Base-by-base conservation (phyloP, 1,284 basidiomycete genomes). In the Melanopsichium pennsylvanicum region DNA sequence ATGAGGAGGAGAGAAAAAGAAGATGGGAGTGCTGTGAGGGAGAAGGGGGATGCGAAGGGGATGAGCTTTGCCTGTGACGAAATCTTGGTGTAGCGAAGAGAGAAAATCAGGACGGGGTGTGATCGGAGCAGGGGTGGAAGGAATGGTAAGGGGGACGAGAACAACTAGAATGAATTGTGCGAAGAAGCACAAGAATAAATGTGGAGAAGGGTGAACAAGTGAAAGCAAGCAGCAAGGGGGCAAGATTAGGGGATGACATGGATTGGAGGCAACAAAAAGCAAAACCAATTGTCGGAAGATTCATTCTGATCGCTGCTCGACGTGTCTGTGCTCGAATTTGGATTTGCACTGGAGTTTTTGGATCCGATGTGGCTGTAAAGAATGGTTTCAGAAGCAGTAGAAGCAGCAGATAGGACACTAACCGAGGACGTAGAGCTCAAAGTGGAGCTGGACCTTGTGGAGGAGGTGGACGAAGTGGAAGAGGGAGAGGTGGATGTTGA, bases 341-440 rank as follows among this genome's bases (percentile, higher is more conserved):
- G 21, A n/a, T 31, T 46, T 27, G 38, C 26, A 13, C 39, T 18
- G 33, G 35, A 4, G 38, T 44, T 35, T n/a, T 34, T 8, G 29
- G 27, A 18, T 44, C 31, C 18, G 18, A 42, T 43, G 33, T 25
- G 26, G 41, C 39, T 27, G 49, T 44, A 27, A n/a, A n/a, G n/a
- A n/a, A n/a, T n/a, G n/a, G 46, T 31, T 35, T 60, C 42, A 34
- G 33, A 7, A 23, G 34, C 39, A 18, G 55, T 23, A 44, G 61
- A 61, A 36, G 41, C 31, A 22, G 64, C n/a, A n/a, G n/a, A n/a
- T n/a, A n/a, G 50, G 55, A 40, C 42, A 50, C 64, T 60, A 45
- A 55, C 50, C 46, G 52, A 49, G 45, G 49, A 46, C 5, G 54
- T 21, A 29, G 44, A 47, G 33, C 45, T 60, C 15, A 41, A 52